Evolutionary conservation across 108 stramenopile genomes (phyloP).

Genomic region (Conticribra weissflogii): DNA sequence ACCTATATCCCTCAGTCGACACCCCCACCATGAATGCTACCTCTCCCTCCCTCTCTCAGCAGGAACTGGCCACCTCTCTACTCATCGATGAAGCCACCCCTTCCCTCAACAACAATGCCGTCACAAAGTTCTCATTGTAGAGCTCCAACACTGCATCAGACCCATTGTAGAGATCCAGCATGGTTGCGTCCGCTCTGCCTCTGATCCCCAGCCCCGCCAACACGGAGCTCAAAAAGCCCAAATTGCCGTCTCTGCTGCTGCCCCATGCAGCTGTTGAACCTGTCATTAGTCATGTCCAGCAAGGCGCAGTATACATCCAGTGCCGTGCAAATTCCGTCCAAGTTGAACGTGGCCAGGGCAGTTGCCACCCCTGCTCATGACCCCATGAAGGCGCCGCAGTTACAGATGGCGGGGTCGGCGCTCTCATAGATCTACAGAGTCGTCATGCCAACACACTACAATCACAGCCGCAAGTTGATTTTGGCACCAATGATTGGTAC

Average conservation of each 20-base stretch:
- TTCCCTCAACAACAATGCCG: no score
- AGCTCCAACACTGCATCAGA: no score
- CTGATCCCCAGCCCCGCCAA: not conserved
- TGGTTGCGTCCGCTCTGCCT: no score
- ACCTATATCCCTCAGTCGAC: no score
- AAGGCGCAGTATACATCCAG: not conserved
- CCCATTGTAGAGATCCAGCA: no score
- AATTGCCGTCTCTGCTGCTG: not conserved
- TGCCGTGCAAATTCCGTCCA: not conserved
- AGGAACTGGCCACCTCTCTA: no score
- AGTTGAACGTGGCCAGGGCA: not conserved
- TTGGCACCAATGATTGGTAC: conserved; percentile 21
- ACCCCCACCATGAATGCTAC: no score
- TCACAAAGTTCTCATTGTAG: no score
- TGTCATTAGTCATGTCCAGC: not conserved
- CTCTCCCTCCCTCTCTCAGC: no score
- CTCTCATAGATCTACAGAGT: not conserved
- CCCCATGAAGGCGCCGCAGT: not conserved
- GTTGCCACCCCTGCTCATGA: not conserved
- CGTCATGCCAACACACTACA: not conserved
- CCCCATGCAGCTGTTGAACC: not conserved
- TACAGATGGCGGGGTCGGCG: not conserved
- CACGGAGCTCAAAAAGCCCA: not conserved
- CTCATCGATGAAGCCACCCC: no score
- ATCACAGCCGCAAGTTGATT: not conserved